phyloP scores from a whole-genome alignment of 1,139 yeast species.

The Sugiyamaella grinbergsii region DNA sequence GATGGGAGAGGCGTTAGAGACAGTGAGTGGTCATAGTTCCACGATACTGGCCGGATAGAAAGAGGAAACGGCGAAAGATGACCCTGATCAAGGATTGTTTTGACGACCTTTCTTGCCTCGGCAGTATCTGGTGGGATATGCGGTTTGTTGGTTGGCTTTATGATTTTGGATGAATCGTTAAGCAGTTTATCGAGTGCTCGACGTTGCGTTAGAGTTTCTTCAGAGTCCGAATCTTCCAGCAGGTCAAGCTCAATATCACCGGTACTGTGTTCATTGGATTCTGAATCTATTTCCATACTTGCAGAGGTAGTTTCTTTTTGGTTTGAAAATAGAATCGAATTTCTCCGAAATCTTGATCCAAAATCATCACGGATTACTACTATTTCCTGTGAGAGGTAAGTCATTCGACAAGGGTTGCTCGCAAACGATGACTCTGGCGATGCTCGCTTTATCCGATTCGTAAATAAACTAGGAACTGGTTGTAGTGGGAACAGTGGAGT shows the following conservation, averaged over 20 bases:
- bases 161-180: slow-evolving; percentile 24
- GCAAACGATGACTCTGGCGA: slow-evolving; percentile 69
- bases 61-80: slow-evolving; percentile 77
- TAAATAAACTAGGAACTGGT: slow-evolving; percentile 69
- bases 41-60: slow-evolving; percentile 60
- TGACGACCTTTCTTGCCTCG: slow-evolving; percentile 75
- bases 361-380: slow-evolving; percentile 69
- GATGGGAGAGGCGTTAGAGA: slow-evolving; percentile 76
- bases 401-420: slow-evolving; percentile 75
- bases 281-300: slow-evolving; percentile 10
- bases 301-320: slow-evolving; percentile 4
- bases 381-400: slow-evolving; percentile 82
- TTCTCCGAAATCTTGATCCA: slow-evolving; percentile 67
- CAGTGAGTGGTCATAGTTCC: slow-evolving; percentile 70
- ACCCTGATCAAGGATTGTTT: slow-evolving; percentile 84
- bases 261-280: slow-evolving; percentile 19
- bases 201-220: slow-evolving; percentile 27
- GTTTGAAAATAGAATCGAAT: slow-evolving; percentile 58
- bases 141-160: slow-evolving; percentile 25
- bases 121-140: slow-evolving; percentile 46
- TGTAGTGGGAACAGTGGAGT: slow-evolving; percentile 69
- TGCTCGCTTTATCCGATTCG: slow-evolving; percentile 64
- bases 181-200: slow-evolving; percentile 31
- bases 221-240: slow-evolving; percentile 28
- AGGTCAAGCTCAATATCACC: slow-evolving; percentile 17